Evolutionary conservation across 164 flowering plant genomes (phyloP).

Genomic region (Santalum album): DNA sequence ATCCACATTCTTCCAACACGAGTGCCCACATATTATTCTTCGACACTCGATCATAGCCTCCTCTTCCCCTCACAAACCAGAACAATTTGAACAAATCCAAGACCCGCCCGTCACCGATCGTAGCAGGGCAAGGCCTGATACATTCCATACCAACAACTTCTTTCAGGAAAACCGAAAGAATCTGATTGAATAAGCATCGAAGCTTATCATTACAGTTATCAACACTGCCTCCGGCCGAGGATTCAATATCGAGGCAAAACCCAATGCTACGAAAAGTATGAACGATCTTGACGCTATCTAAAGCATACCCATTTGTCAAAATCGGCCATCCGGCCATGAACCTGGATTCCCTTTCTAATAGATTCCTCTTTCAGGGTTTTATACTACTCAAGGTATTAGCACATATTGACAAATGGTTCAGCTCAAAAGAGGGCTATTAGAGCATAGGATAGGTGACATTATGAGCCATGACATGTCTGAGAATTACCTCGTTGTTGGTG

Average conservation of each 20-base stretch:
- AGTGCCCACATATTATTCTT: constrained; percentile 31
- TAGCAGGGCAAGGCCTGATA: constrained; percentile 34
- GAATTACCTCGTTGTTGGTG: not conserved
- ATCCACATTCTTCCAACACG: constrained; percentile 33
- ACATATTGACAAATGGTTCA: no score
- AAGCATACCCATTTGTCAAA: constrained; percentile 19
- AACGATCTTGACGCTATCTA: constrained; percentile 11
- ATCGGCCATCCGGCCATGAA: constrained; percentile 50
- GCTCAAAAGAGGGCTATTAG: no score
- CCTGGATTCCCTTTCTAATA: not conserved
- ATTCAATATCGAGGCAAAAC: constrained; percentile 7
- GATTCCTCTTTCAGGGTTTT: not conserved
- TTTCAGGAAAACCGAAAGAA: constrained; percentile 24
- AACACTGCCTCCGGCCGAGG: constrained; percentile 4
- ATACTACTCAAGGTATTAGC: no score
- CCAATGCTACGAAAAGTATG: constrained; percentile 1
- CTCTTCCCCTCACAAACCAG: constrained; percentile 33
- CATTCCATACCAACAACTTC: constrained; percentile 15
- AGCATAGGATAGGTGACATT: no score
- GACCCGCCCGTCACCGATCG: constrained; percentile 33
- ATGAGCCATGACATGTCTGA: not conserved
- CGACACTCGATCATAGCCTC: constrained; percentile 42
- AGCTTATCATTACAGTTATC: constrained; percentile 17
- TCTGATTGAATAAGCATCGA: constrained; percentile 31
- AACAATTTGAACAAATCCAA: constrained; percentile 48